These are phyloP conservation scores for Dactylellina drechsleri DNA, from an alignment of 2,329 filamentous ascomycete genomes.

Conservation along the genomic window DNA sequence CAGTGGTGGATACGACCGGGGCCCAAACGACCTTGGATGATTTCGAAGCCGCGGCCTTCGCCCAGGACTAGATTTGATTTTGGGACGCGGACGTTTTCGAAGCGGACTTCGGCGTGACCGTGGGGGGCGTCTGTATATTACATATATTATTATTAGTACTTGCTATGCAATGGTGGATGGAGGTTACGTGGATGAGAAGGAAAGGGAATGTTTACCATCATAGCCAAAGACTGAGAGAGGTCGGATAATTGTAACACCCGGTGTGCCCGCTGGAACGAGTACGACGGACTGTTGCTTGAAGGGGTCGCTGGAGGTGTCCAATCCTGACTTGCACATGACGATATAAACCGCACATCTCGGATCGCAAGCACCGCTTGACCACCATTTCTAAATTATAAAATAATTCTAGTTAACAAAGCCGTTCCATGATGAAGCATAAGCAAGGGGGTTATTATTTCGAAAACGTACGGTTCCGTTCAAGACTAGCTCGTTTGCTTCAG, in stretches of 20 bases:
- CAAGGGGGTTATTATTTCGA: neutral
- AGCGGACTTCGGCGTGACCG: slow-evolving; percentile 91
- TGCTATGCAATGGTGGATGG: neutral
- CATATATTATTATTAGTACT: slow-evolving; percentile 20
- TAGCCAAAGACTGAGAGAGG: slow-evolving; percentile 96
- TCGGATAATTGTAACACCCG: slow-evolving; percentile 89
- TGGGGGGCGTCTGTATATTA: slow-evolving; percentile 83
- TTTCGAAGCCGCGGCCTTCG: slow-evolving; percentile 94
- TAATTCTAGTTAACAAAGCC: neutral
- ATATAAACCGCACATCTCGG: slow-evolving; percentile 92
- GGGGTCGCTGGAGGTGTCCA: slow-evolving; percentile 68
- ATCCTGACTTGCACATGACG: slow-evolving; percentile 82
- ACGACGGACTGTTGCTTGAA: slow-evolving; percentile 95
- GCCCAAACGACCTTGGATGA: slow-evolving; percentile 95
- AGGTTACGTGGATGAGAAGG: too few relatives aligned
- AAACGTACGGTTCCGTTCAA: slow-evolving; percentile 80
- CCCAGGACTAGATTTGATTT: slow-evolving; percentile 86
- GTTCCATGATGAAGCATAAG: slow-evolving; percentile 54
- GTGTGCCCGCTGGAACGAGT: slow-evolving; percentile 80
- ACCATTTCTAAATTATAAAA: slow-evolving; percentile 82
- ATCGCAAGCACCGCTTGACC: slow-evolving; percentile 95
- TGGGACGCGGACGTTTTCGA: slow-evolving; percentile 89
- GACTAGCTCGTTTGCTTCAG: slow-evolving; percentile 87
- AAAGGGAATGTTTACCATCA: slow-evolving; percentile 68
- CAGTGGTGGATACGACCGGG: slow-evolving; percentile 97